phyloP scores from a whole-genome alignment of 768 basidiomycete genomes.

The Suillus subluteus region DNA sequence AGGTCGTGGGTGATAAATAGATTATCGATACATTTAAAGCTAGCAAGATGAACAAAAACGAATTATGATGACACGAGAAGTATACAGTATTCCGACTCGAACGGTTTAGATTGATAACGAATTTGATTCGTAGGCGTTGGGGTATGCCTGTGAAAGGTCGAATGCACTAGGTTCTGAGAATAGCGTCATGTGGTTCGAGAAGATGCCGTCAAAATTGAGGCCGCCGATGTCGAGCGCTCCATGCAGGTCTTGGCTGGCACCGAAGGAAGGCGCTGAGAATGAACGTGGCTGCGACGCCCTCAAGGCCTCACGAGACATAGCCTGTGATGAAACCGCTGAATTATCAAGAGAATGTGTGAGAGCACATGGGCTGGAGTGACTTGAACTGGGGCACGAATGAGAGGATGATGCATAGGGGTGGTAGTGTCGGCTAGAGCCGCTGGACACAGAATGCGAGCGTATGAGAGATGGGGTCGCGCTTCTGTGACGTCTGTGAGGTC shows the following conservation, averaged over 20 bases:
- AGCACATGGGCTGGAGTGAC: constrained; percentile 34
- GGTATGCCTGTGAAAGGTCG: constrained; percentile 27
- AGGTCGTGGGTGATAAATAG: not conserved
- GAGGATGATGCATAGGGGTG: constrained; percentile 54
- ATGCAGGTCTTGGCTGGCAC: not conserved
- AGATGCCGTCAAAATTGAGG: constrained; percentile 25
- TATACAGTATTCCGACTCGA: constrained; percentile 23
- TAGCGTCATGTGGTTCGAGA: constrained; percentile 30
- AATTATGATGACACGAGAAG: constrained; percentile 10
- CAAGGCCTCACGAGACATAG: constrained; percentile 18
- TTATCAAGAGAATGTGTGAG: constrained; percentile 34
- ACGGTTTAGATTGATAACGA: constrained; percentile 2
- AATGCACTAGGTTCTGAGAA: constrained; percentile 28
- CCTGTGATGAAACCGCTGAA: constrained; percentile 24
- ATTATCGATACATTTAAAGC: constrained; percentile 6
- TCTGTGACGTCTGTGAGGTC: constrained; percentile 69
- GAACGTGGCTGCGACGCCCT: constrained; percentile 25
- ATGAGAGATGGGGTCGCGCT: constrained; percentile 75
- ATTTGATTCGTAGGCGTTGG: constrained; percentile 25
- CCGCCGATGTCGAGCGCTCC: constrained; percentile 4
- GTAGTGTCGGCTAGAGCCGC: constrained; percentile 50
- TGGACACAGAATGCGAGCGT: constrained; percentile 53
- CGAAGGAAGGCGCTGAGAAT: constrained; percentile 19
- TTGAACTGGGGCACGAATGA: constrained; percentile 35
- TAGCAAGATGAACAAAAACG: not conserved